These are phyloP conservation scores for Trichoderma brevicompactum DNA, from an alignment of 2,329 filamentous ascomycete genomes.

Conservation along the genomic window DNA sequence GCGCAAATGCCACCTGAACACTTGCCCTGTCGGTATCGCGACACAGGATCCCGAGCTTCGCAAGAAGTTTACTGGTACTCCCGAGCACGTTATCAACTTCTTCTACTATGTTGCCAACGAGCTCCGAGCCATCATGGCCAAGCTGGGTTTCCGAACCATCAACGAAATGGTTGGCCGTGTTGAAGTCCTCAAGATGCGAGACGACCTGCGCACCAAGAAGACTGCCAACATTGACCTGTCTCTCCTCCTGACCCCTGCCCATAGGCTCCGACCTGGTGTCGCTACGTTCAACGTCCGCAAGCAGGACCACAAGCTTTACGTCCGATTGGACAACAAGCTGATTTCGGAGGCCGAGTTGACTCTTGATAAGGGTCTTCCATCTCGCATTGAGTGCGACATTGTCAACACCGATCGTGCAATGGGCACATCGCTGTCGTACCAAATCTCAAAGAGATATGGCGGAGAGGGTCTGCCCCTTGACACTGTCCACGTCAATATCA, in stretches of 20 bases:
- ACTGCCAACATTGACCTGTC: conserved; percentile 92
- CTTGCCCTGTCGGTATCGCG: conserved; percentile 89
- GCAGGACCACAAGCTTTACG: conserved; percentile 92
- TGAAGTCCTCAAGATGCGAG: conserved; percentile 82
- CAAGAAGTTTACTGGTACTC: conserved; percentile 90
- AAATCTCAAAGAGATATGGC: conserved; percentile 90
- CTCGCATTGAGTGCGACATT: conserved; percentile 91
- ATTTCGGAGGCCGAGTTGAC: conserved; percentile 95
- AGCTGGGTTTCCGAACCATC: conserved; percentile 89
- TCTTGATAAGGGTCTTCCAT: conserved; percentile 90
- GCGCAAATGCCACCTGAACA: conserved; percentile 77
- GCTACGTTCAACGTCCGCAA: conserved; percentile 98
- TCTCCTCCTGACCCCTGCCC: conserved; percentile 91
- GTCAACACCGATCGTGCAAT: conserved; percentile 95
- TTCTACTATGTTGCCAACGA: conserved; percentile 98
- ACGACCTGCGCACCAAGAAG: conserved; percentile 86
- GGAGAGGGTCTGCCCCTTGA: conserved; percentile 88
- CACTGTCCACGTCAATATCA: conserved; percentile 94
- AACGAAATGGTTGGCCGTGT: conserved; percentile 98
- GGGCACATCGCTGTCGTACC: conserved; percentile 92
- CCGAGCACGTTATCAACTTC: conserved; percentile 98
- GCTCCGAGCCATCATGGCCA: conserved; percentile 94
- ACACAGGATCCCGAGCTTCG: conserved; percentile 93
- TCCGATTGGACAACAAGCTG: conserved; percentile 94
- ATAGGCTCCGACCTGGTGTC: conserved; percentile 90